Base-by-base conservation (phyloP, 1,139 yeast genomes). In the Kodamaea sp. region DNA sequence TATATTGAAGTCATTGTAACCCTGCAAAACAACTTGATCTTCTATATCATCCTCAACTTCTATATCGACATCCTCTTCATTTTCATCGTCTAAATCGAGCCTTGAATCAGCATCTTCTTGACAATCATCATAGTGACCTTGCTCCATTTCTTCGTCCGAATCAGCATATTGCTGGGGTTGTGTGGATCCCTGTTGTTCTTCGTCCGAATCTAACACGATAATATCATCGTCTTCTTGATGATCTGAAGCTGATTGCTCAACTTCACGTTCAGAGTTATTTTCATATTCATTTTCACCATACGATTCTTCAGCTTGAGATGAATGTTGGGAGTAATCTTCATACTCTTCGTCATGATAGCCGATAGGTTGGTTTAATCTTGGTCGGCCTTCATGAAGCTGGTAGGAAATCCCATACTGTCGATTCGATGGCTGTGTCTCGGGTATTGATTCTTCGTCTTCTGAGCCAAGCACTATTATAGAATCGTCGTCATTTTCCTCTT, bases 381-480 rank as follows among this genome's bases (percentile, higher is more conserved):
- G 20, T 15, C 20, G 20, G 20, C 20, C 20, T 45, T 37, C 35
- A 43, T 29, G 27, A 35, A 49, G 48, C 23, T 41, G 37, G 20
- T 15, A 15, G 4, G 20, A 15, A 15, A 15, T 4, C 20, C 20
- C 20, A 4, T 15, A 15, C 20, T 15, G 20, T 15, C 20, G 20
- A 15, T 15, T 15, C 20, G 20, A 15, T 15, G 20, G 20, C 4
- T 3, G 20, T 15, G 20, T 3, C 4, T 3, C 20, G 20, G 20
- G 20, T 15, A 15, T 15, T 15, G 20, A 15, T 15, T 45, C 36
- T 30, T 51, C 40, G 3, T 54, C 40, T 36, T 54, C 28, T 12
- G 38, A 36, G 11, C 22, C 38, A 8, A 36, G 35, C 8, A 32
- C 23, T 8, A 36, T 36, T 2, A 36, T 36, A 7, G 39, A 27